Evolutionary conservation across 306 rosid genomes (phyloP), one percentile per base, ranked within the genome.

Genomic region (Ormosia emarginata): DNA sequence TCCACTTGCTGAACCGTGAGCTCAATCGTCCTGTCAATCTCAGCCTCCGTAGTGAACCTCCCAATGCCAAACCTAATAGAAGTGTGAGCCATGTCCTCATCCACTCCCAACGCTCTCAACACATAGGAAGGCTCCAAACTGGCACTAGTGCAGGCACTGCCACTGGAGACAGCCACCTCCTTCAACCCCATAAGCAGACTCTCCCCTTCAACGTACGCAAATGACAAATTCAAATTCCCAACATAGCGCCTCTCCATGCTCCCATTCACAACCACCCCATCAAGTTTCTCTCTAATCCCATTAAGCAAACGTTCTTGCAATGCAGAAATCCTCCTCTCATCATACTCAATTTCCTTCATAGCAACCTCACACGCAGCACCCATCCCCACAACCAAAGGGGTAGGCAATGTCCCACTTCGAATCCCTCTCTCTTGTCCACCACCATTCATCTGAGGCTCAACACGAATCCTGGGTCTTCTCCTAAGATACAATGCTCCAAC

Each of bases 81-180:
- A 53, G 99, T 95, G 33, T 95, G 99, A 24, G 98, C 99, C 99
- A 93, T 93, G 70, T 93, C 98, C 84, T 95, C 99, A n/a, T 95
- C 98, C 84, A 95, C 99, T 39, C 99, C 99, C 84, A 95, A 77
- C 0, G 99, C 99, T 77, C 98, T 90, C 92, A 93, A 84, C 53
- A 93, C 99, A 83, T 95, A 93, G 0, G 99, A 93, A 1, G 98
- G 99, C 91, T 95, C 98, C 91, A 95, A 87, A 87, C 98, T 93
- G 2, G 99, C 98, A 77, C 99, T 93, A 5, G 98, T 95, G 58
- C 99, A 95, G 0, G 97, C 99, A 81, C 99, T 95, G 24, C 99
- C 99, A 82, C 99, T 95, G 4, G 99, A 95, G 15, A 95, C 98
- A 5, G 99, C 99, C 69, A 95, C 98, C 83, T 95, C 99, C 90